Conservation (phyloP, 306 rosid genomes). For the Macrotyloma uniflorum region DNA sequence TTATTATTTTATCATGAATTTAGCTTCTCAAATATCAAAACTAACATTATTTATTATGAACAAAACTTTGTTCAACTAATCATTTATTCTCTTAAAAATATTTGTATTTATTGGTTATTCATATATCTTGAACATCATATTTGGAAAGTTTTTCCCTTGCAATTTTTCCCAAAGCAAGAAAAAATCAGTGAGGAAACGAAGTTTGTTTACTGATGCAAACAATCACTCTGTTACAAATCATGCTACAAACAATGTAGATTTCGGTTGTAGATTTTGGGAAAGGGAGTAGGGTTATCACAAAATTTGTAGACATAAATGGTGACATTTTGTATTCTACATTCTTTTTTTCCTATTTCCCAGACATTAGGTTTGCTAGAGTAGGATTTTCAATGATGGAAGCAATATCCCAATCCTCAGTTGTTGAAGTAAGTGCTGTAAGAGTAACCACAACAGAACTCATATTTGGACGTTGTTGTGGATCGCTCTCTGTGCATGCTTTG, state of each 20-base stretch:
- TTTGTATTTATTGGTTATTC: no score
- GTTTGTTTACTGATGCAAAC: not conserved
- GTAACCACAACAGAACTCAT: constrained; percentile 92
- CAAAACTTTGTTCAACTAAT: no score
- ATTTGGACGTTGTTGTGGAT: constrained; percentile 74
- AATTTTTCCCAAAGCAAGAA: not conserved
- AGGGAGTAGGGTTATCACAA: not conserved
- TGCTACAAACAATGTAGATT: not conserved
- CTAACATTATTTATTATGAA: no score
- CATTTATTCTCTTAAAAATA: no score
- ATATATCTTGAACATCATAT: no score
- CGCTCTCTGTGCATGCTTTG: constrained; percentile 69
- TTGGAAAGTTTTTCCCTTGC: not conserved
- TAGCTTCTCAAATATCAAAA: no score
- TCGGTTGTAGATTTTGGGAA: not conserved
- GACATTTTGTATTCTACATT: not conserved
- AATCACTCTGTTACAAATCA: not conserved
- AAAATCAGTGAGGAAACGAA: not conserved
- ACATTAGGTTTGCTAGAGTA: constrained; percentile 63
- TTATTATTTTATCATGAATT: no score
- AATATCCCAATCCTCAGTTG: constrained; percentile 81
- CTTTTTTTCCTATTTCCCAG: constrained; percentile 59
- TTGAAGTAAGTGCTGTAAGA: constrained; percentile 72
- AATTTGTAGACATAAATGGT: not conserved
- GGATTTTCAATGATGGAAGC: constrained; percentile 73